Evolutionary conservation across 257 asterid species (phyloP).

Genomic region (Penstemon newberryi): DNA sequence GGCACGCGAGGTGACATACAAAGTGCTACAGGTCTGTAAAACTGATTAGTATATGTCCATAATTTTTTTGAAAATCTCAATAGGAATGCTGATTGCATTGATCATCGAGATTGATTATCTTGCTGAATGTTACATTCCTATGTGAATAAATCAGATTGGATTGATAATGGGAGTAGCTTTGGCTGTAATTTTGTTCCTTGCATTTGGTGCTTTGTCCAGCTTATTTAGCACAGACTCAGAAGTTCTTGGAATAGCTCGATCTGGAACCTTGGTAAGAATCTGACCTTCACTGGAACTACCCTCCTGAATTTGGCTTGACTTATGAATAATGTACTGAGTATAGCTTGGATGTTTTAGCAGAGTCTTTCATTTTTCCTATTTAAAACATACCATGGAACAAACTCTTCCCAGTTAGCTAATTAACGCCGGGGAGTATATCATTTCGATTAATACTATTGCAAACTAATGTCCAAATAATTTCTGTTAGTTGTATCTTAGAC

Average conservation of each 20-base stretch:
- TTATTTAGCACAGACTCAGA: conserved; percentile 77
- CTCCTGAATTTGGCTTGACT: conserved; percentile 7
- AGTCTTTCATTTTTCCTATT: not conserved
- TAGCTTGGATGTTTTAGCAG: not conserved
- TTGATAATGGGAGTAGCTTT: conserved; percentile 61
- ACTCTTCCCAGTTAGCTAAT: too few relatives aligned
- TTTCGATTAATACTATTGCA: not conserved
- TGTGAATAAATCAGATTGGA: conserved; percentile 55
- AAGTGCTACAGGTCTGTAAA: conserved; percentile 70
- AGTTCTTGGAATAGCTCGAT: conserved; percentile 67
- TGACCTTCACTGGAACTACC: conserved; percentile 14
- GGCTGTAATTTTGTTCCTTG: conserved; percentile 57
- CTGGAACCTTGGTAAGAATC: conserved; percentile 83
- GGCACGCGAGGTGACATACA: conserved; percentile 75
- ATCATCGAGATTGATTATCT: conserved; percentile 15
- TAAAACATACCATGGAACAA: too few relatives aligned
- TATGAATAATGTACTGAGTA: not conserved
- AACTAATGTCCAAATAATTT: too few relatives aligned
- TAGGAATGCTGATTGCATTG: not conserved
- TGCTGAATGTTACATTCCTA: conserved; percentile 10
- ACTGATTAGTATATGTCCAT: conserved; percentile 19
- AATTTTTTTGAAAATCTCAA: not conserved
- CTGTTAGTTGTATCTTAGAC: too few relatives aligned
- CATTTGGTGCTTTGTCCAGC: conserved; percentile 67
- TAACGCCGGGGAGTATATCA: not conserved